Evolutionary conservation across 2,329 filamentous ascomycete genomes (phyloP), one percentile per base, ranked within the genome.

Genomic region (Taxawa tesnikishii): DNA sequence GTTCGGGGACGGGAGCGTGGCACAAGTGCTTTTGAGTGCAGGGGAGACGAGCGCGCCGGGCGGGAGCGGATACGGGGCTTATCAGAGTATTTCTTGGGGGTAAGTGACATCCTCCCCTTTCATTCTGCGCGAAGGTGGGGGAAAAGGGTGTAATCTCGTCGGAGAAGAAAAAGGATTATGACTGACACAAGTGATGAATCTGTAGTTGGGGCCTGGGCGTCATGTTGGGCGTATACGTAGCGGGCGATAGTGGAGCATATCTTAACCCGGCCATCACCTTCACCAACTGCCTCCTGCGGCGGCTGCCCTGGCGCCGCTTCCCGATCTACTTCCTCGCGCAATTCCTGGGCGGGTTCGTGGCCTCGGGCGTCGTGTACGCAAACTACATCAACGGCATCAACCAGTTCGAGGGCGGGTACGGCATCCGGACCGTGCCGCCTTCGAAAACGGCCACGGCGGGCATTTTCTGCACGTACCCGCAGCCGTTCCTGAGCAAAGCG

Each of bases 381-480:
- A 62, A 62, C 38, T 63, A 63, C 41, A 67, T 68, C 34, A 69
- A 67, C 5, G 75, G 74, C 18, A 79, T 83, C 42, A 67, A 80
- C 42, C 50, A 55, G 14, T 74, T 69, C 43, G 77, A 82, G 50
- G 78, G 75, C 10, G 65, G 2, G 7, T 52, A 63, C 3, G 60
- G 66, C 10, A 62, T 79, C 36, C 66, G 78, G 15, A 82, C 75
- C 1, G 77, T 83, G 0, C 67, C 66, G 6, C 69, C 55, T 25
- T 34, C 60, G 6, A 50, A 57, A 15, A 75, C 65, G 13, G 63
- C 74, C 3, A 75, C 75, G 1, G 76, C 71, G 0, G 73, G 70
- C 3, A 69, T 83, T 34, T 81, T 83, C 47, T 79, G 72, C 60
- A 79, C 77, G 0, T 80, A 79, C 46, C 74, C 79, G 1, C 63